phyloP scores from a whole-genome alignment of 2,329 filamentous ascomycete genomes.

The Westerdykella sp. region DNA sequence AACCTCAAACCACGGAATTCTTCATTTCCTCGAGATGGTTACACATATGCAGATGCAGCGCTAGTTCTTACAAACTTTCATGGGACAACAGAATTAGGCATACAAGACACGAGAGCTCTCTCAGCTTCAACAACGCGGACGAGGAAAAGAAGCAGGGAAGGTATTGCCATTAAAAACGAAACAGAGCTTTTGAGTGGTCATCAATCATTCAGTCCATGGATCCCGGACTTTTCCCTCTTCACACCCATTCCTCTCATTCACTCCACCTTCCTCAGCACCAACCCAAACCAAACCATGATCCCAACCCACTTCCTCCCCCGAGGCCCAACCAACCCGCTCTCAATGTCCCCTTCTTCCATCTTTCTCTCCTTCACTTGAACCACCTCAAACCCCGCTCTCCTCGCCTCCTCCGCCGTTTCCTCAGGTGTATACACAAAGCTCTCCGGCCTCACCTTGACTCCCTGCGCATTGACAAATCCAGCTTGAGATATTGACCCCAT shows the following conservation, averaged over 20 bases:
- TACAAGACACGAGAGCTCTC: no score
- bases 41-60: neutral
- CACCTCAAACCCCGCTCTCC: slow-evolving; percentile 26
- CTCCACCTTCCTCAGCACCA: slow-evolving; percentile 24
- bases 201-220: neutral
- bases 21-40: no score
- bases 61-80: neutral
- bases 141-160: no score
- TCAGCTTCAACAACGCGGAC: no score
- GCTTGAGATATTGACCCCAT: slow-evolving; percentile 57
- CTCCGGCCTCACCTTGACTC: slow-evolving; percentile 51
- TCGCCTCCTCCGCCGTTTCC: slow-evolving; percentile 49
- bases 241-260: neutral
- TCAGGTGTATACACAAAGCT: slow-evolving; percentile 53
- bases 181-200: neutral
- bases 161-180: no score
- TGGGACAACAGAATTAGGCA: neutral
- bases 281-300: slow-evolving; percentile 35
- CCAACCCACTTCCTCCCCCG: slow-evolving; percentile 39
- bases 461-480: slow-evolving; percentile 52
- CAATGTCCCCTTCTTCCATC: slow-evolving; percentile 26
- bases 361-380: slow-evolving; percentile 22
- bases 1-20: no score
- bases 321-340: slow-evolving; percentile 23
- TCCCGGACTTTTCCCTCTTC: neutral